Evolutionary conservation across 345 rosid genomes (phyloP).

Genomic region (Passiflora organensis): DNA sequence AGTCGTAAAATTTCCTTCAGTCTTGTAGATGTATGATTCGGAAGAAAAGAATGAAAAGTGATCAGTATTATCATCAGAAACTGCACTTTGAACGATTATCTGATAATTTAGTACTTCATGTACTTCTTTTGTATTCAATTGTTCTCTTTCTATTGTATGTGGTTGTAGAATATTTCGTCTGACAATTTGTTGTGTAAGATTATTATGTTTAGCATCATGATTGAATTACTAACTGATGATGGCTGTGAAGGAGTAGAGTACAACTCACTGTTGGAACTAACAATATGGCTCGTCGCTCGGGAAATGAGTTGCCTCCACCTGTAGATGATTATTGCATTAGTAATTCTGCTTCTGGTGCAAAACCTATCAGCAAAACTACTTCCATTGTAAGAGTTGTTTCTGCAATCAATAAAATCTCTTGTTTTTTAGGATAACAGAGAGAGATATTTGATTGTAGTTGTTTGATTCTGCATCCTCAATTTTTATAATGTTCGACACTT

Average conservation of each 20-base stretch:
- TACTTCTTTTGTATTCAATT: neutral
- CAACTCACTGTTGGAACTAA: constrained; percentile 65
- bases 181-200: neutral
- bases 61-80: no score
- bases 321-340: constrained; percentile 51
- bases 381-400: constrained; percentile 47
- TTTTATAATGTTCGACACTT: neutral
- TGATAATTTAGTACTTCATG: no score
- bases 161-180: neutral
- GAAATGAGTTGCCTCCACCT: constrained; percentile 75
- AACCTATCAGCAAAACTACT: constrained; percentile 41
- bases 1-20: neutral
- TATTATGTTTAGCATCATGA: neutral
- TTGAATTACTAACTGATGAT: constrained; percentile 17
- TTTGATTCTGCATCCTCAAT: neutral
- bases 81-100: no score
- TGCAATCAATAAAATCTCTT: neutral
- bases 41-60: no score
- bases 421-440: no score
- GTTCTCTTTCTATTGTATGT: neutral
- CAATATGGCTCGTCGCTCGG: constrained; percentile 47
- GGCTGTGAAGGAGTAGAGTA: constrained; percentile 58
- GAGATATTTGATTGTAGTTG: neutral
- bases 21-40: neutral
- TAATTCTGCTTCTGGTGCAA: constrained; percentile 41